Base-by-base conservation (phyloP, 805 yeast species). In the Teunomyces lycoperdinae region DNA sequence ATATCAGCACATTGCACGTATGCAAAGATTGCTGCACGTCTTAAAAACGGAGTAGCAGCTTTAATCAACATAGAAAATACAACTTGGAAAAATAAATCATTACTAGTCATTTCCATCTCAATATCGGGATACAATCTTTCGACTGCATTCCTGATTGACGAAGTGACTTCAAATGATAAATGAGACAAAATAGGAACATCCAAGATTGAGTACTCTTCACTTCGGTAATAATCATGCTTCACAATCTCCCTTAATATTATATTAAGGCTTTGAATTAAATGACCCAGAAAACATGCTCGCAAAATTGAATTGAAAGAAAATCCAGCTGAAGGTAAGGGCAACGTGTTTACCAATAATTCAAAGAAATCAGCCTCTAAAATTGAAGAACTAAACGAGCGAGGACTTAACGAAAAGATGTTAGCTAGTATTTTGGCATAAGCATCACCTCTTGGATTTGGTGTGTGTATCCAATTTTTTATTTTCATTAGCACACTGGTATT, bases 41-140 rank as follows among this genome's bases (percentile, higher is more conserved):
- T 71, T 46, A 87, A 68, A 53, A 84, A 87, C 16, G 90, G 89
- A 0, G 85, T 78, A 7, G 76, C 61, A 1, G 83, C 63, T 55
- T 79, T 81, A n/a, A 76, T 60, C 16, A 84, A 41, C 79, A 85
- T 72, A 0, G 84, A 70, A 55, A 73, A 81, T 2, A 84, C 51
- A 1, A 78, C 68, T 28, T 60, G 46, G 0, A 80, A 72, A 48
- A 74, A 67, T 9, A 50, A 56, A 1, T 56, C 50, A 34, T 63
- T 58, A 24, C 60, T 45, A 2, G 48, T 47, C 3, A 56, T 48
- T 11, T 29, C 39, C n/a, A 42, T 28, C 14, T 55, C 52, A 4
- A 43, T 47, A 8, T 44, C 50, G n/a, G 52, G 44, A 4, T 9
- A 20, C 6, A 67, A 49, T 11, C 54, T 62, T 26, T 62, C 64